Evolutionary conservation across 75 land plant species (phyloP).

Genomic region (Isoetes taiwanensis): DNA sequence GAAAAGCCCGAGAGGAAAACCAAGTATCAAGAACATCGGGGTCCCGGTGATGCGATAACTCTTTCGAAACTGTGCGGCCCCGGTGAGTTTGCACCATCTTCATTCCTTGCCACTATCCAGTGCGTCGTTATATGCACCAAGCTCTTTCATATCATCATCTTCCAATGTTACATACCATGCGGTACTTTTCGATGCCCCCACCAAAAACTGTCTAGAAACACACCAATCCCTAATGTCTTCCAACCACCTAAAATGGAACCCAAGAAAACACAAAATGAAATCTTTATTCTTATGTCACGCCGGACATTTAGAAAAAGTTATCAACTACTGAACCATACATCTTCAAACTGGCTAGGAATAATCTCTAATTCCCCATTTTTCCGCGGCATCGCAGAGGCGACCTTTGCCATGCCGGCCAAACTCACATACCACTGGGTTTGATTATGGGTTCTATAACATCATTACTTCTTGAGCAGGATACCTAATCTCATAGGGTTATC

Average conservation of each 20-base stretch:
- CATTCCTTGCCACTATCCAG: slow-evolving; percentile 84
- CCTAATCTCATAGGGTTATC: slow-evolving; percentile 91
- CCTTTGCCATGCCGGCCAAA: slow-evolving; percentile 63
- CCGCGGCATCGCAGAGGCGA: slow-evolving; percentile 78
- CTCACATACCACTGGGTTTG: slow-evolving; percentile 91
- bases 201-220: slow-evolving; percentile 94
- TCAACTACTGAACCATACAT: slow-evolving; percentile 86
- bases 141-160: slow-evolving; percentile 53
- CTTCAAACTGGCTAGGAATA: slow-evolving; percentile 63
- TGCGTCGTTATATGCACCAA: slow-evolving; percentile 89
- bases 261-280: too few species aligned
- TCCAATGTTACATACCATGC: slow-evolving; percentile 85
- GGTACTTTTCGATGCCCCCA: slow-evolving; percentile 92
- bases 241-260: slow-evolving; percentile 88
- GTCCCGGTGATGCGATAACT: slow-evolving; percentile 48
- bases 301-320: slow-evolving; percentile 54
- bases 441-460: slow-evolving; percentile 91
- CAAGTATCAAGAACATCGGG: slow-evolving; percentile 98
- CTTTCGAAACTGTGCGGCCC: slow-evolving; percentile 42
- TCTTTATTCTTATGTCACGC: too few species aligned
- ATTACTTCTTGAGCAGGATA: slow-evolving; percentile 70
- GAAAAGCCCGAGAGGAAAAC: slow-evolving; percentile 95
- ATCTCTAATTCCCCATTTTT: slow-evolving; percentile 58
- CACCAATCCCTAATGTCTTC: slow-evolving; percentile 96
- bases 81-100: slow-evolving; percentile 52